A percentile compares a stretch with the other conserved stretches of the same genome.
phyloP scores from a whole-genome alignment of 345 rosid genomes.

The Tarenaya hassleriana region DNA sequence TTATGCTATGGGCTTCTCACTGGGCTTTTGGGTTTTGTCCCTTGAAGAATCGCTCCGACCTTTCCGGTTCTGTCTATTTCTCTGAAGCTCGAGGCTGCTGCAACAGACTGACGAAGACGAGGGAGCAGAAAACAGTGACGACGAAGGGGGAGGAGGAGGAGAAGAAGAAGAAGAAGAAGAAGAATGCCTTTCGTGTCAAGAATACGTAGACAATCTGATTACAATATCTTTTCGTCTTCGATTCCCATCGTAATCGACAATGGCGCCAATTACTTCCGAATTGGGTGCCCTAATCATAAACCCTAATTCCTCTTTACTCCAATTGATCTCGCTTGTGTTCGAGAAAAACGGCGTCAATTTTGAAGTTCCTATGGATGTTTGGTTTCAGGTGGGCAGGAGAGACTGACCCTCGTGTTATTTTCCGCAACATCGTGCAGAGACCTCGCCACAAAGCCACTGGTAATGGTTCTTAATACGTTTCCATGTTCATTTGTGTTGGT shows the following conservation, averaged over 20 bases:
- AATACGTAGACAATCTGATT: constrained; percentile 69
- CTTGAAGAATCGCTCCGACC: too few relatives aligned
- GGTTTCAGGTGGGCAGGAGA: constrained; percentile 93
- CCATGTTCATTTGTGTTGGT: neutral
- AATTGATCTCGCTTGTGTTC: neutral
- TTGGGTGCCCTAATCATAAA: constrained; percentile 54
- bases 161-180: neutral
- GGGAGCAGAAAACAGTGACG: too few relatives aligned
- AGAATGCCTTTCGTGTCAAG: constrained; percentile 56
- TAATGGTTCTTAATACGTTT: constrained; percentile 19
- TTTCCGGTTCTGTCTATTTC: too few relatives aligned
- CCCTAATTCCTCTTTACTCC: constrained; percentile 25
- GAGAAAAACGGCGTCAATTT: constrained; percentile 2
- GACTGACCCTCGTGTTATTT: constrained; percentile 79
- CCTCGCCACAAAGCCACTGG: constrained; percentile 95
- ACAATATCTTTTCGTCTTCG: constrained; percentile 48
- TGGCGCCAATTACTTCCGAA: constrained; percentile 93
- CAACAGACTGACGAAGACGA: neutral
- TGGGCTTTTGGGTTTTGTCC: too few relatives aligned
- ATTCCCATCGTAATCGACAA: constrained; percentile 94
- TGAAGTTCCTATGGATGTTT: neutral
- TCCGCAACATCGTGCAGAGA: constrained; percentile 94
- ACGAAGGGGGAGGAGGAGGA: neutral
- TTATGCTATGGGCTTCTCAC: too few relatives aligned
- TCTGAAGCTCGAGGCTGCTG: too few relatives aligned